Evolutionary conservation across 106 monocot species (phyloP), one percentile per base, ranked within the genome.

Genomic region (Acanthochlamys bracteata): DNA sequence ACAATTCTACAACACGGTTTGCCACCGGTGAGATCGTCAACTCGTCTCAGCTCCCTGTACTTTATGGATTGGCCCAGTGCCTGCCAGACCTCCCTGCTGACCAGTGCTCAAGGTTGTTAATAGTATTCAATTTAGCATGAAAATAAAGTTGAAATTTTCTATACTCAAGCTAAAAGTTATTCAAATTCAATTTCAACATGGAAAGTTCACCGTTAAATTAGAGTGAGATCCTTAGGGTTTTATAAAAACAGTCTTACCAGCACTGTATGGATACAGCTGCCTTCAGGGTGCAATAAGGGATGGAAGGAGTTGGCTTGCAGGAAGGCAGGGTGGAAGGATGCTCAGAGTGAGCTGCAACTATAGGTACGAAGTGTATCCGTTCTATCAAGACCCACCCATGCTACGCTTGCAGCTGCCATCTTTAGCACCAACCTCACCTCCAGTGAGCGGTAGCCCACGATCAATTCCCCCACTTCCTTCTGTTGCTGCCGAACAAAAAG

Each of bases 1-100:
- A 53, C 11, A 39, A 47, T 4, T 46, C 55, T 15, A 8, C 67
- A n/a, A n/a, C 12, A 9, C 49, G 55, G 53, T 63, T 64, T 40
- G 72, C 55, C 9, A 63, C 64, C 0, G 72, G 64, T 11, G 52
- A 53, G 53, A 53, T 33, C 33, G 6, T 1, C 53, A 24, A 55
- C 24, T n/a, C 23, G 11, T 2, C 0, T 16, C 21, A 1, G 11
- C 0, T 10, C 39, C 45, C 40, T 17, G 61, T 17, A 23, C 27
- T 79, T 7, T 79, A 74, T 40, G 73, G 60, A 19, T 20, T 70
- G 65, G 66, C 39, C 14, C 70, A 74, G 70, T 79, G 79, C 70
- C 70, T 65, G 1, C 26, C 45, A 60, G 69, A 79, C 40, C n/a
- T 74, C 20, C 15, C 60, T 1, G 42, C 20, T 0, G 17, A 39